Conservation (phyloP, 768 basidiomycete genomes). For the Boletus rubroflammeus region DNA sequence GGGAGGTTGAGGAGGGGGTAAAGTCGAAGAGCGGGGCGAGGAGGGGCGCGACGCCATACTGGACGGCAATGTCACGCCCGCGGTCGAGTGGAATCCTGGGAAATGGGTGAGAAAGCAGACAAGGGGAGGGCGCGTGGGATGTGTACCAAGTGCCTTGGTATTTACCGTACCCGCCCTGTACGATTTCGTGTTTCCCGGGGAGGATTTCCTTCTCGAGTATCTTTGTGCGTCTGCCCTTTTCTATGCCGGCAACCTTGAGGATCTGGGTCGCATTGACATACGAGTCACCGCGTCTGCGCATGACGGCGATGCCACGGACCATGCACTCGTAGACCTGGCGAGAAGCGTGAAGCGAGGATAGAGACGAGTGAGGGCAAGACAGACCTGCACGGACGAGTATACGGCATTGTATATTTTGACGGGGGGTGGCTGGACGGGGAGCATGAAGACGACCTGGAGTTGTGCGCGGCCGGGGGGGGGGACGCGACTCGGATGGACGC, state of each 20-base stretch:
- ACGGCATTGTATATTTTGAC: conserved; percentile 94
- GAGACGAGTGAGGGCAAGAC: conserved; percentile 2
- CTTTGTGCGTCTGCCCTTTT: conserved; percentile 95
- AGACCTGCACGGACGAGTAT: conserved; percentile 82
- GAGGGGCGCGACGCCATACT: conserved; percentile 87
- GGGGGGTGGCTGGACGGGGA: conserved; percentile 42
- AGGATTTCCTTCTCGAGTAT: conserved; percentile 96
- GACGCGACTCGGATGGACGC: conserved; percentile 32
- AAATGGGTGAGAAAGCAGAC: conserved; percentile 7
- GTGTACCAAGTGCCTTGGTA: conserved; percentile 98
- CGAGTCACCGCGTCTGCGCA: conserved; percentile 92
- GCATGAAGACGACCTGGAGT: conserved; percentile 26
- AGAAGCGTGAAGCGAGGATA: not conserved
- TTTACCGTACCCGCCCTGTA: conserved; percentile 98
- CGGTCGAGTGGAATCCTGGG: conserved; percentile 92
- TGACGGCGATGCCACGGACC: conserved; percentile 97
- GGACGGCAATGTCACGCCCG: conserved; percentile 87
- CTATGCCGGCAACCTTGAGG: conserved; percentile 96
- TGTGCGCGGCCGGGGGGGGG: conserved; percentile 12
- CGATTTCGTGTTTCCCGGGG: conserved; percentile 94
- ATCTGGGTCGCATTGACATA: conserved; percentile 99
- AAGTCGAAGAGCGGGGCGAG: conserved; percentile 93
- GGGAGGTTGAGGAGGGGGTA: conserved; percentile 68
- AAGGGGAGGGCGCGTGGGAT: conserved; percentile 4
- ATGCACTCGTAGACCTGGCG: conserved; percentile 92